Evolutionary conservation across 73 alveolate genomes (phyloP).

Genomic region (Paramecium pentaurelia): DNA sequence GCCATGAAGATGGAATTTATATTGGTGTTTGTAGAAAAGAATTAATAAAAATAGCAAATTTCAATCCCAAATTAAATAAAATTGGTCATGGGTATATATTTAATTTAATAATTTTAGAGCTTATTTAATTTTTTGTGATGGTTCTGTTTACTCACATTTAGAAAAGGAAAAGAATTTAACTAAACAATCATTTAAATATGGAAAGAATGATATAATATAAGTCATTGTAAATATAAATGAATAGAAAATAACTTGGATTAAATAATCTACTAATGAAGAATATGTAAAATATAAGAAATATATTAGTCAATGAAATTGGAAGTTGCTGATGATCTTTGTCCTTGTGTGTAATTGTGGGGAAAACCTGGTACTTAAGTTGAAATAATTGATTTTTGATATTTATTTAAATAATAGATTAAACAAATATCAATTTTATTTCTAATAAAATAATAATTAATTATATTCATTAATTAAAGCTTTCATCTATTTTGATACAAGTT

Average conservation of each 20-base stretch:
- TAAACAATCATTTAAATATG: background rate
- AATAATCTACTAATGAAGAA: background rate
- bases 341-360: background rate
- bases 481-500: conserved; percentile 75
- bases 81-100: background rate
- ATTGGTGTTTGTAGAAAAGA: background rate
- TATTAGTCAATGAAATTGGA: background rate
- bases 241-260: background rate
- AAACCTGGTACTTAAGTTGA: background rate
- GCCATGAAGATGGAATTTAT: background rate
- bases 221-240: background rate
- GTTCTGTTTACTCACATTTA: background rate
- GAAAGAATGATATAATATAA: background rate
- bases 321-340: background rate
- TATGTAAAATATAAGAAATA: background rate
- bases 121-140: background rate
- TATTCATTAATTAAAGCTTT: conserved; percentile 40
- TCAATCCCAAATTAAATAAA: background rate
- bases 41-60: background rate
- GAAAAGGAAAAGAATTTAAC: background rate
- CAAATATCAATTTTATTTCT: background rate
- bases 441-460: background rate
- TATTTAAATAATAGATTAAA: too few species aligned
- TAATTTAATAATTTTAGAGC: background rate
- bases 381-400: background rate